These are phyloP conservation scores for Thielaviopsis punctulata DNA, from an alignment of 2,329 filamentous ascomycete species.

Conservation along the genomic window DNA sequence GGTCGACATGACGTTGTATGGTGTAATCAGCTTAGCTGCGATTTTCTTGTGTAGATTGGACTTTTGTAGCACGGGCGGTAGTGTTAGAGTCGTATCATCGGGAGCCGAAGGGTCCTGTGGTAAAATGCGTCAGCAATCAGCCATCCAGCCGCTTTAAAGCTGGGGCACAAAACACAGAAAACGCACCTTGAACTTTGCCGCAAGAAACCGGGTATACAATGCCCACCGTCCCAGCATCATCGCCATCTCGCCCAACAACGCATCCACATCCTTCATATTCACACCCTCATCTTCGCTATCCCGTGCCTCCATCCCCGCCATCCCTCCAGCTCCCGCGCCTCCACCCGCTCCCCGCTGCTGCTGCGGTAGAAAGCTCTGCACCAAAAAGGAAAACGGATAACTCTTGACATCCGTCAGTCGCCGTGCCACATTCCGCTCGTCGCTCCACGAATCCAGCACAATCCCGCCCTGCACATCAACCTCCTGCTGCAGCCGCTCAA, in stretches of 20 bases:
- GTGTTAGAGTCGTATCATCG: slow-evolving; percentile 38
- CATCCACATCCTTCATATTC: slow-evolving; percentile 93
- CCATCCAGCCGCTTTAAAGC: slow-evolving; percentile 7
- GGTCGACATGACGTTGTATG: slow-evolving; percentile 82
- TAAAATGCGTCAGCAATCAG: slow-evolving; percentile 4
- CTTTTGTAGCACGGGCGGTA: slow-evolving; percentile 59
- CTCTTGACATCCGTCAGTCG: slow-evolving; percentile 90
- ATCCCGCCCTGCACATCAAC: slow-evolving; percentile 94
- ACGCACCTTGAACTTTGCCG: slow-evolving; percentile 66
- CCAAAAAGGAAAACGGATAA: slow-evolving; percentile 91
- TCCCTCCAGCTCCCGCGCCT: slow-evolving; percentile 37
- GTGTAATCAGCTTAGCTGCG: slow-evolving; percentile 50
- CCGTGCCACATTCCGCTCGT: slow-evolving; percentile 70
- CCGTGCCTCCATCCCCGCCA: slow-evolving; percentile 34
- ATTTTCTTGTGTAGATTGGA: slow-evolving; percentile 73
- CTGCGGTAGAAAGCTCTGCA: slow-evolving; percentile 74
- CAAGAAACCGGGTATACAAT: slow-evolving; percentile 75
- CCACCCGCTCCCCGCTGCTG: slow-evolving; percentile 46
- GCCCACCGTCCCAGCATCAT: slow-evolving; percentile 91
- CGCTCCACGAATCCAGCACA: slow-evolving; percentile 85
- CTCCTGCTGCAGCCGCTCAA: slow-evolving; percentile 82
- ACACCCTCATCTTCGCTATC: slow-evolving; percentile 78
- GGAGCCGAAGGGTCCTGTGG: slow-evolving; percentile 32
- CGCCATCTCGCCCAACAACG: slow-evolving; percentile 68
- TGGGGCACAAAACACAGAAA: background rate